Evolutionary conservation across 345 rosid species (phyloP), one percentile per base, ranked within the genome.

Genomic region (Ricinus communis): DNA sequence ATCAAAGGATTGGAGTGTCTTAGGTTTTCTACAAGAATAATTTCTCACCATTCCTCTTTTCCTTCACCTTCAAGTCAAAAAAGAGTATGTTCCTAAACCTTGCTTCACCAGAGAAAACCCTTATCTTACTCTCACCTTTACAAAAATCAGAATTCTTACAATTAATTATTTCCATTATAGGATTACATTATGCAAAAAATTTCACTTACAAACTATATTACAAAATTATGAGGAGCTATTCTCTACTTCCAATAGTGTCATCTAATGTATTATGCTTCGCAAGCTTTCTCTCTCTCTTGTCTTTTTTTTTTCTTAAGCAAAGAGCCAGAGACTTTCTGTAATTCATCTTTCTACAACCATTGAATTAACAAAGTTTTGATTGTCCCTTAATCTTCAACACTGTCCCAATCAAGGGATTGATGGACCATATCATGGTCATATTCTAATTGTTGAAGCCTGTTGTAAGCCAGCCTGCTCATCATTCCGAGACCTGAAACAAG

Each of bases 401-500:
- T 63, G 57, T 82, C 91, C 92, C 89, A 87, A 47, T 85, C 85
- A 2, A 78, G 15, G 5, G 90, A 74, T 79, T 76, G 83, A 43
- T 85, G 80, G 47, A 12, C 8, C 11, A 43, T 8, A 51, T 85
- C 83, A 50, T 55, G 59, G 31, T 79, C 75, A 47, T 47, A 62
- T 38, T 84, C 90, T 22, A 82, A 69, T 5, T 66, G 76, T 46
- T 85, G 85, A 78, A 81, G 78, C 82, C 90, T 79, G 76, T 75
- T 74, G 28, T 68, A 77, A 12, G 81, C 87, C 80, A 91, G 67
- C 81, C 86, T 79, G 78, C 93, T 86, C 96, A 93, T 93, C 71
- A 81, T 74, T 24, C 88, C 87, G 24, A 91, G 85, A 80, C 96
- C 98, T 93, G 90, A 46, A 76, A 71, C 41, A 68, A 45, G 30